Evolutionary conservation across 2,329 filamentous ascomycete species (phyloP).

Genomic region (Colletotrichum liriopes): DNA sequence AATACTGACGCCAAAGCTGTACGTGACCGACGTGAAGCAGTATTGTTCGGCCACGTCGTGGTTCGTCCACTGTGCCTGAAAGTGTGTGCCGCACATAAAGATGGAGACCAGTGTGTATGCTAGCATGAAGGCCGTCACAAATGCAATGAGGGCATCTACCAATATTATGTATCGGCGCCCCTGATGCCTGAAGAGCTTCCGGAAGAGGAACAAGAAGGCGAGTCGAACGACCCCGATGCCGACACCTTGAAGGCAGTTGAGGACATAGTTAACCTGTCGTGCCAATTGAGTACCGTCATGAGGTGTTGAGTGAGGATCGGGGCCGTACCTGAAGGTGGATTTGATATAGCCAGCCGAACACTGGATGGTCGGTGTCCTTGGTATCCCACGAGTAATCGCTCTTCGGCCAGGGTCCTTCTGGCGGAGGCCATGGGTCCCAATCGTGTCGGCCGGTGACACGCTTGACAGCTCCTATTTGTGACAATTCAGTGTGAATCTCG

Average conservation of each 20-base stretch:
- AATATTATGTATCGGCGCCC: slow-evolving; percentile 13
- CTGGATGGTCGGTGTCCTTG: slow-evolving; percentile 22
- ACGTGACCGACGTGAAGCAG: background rate
- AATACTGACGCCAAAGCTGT: slow-evolving; percentile 6
- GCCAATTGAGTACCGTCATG: background rate
- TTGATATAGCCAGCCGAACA: background rate
- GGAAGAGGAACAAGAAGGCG: slow-evolving; percentile 30
- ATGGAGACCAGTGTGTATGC: background rate
- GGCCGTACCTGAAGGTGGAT: background rate
- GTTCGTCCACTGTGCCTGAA: slow-evolving; percentile 21
- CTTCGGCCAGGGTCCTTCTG: slow-evolving; percentile 25
- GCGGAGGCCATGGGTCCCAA: slow-evolving; percentile 26
- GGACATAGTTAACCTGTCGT: background rate
- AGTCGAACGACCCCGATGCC: slow-evolving; percentile 25
- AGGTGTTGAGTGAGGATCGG: background rate
- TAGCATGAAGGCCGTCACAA: slow-evolving; percentile 19
- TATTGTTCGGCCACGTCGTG: slow-evolving; percentile 1
- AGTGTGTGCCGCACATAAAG: slow-evolving; percentile 19
- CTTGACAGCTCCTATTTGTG: slow-evolving; percentile 1
- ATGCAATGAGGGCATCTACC: slow-evolving; percentile 6
- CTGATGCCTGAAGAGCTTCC: slow-evolving; percentile 21
- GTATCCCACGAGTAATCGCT: slow-evolving; percentile 16
- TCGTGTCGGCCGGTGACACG: slow-evolving; percentile 28
- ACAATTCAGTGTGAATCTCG: background rate
- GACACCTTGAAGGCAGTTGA: slow-evolving; percentile 19